Percentiles rank a stretch among this genome's conserved stretches.
These are phyloP conservation scores for Pleurozium schreberi DNA, from an alignment of 225 moss, liverwort and hornwort genomes.

Conservation along the genomic window DNA sequence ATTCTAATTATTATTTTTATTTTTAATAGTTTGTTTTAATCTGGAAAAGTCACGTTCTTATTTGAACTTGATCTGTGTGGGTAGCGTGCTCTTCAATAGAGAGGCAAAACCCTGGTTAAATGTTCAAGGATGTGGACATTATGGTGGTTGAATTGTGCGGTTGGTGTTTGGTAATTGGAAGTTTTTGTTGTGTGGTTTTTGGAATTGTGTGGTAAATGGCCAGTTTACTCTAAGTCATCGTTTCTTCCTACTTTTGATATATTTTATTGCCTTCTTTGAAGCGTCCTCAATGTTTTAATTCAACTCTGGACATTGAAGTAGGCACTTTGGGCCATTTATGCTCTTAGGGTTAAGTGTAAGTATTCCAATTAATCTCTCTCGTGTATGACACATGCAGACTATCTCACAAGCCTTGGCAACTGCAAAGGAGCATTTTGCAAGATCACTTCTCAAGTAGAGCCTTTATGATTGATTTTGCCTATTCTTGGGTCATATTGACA, in stretches of 20 bases:
- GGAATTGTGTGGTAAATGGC: too few species aligned
- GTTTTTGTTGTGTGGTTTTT: too few species aligned
- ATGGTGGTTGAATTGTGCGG: too few species aligned
- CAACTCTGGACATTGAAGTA: background rate
- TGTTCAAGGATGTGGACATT: background rate
- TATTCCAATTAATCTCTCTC: background rate
- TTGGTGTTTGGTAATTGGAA: too few species aligned
- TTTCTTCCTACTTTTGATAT: background rate
- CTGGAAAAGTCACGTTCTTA: background rate
- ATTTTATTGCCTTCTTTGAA: background rate
- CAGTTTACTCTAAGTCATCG: too few species aligned
- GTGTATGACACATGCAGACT: slow-evolving; percentile 50
- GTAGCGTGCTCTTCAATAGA: background rate
- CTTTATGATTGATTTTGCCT: background rate
- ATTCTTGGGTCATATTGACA: background rate
- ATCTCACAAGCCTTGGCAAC: slow-evolving; percentile 90
- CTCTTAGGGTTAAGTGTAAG: background rate
- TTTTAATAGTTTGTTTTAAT: background rate
- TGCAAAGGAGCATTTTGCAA: slow-evolving; percentile 90
- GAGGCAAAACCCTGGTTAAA: background rate
- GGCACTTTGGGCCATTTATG: background rate
- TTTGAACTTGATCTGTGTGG: background rate
- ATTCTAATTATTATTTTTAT: background rate
- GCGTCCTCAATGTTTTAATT: background rate
- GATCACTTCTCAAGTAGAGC: slow-evolving; percentile 52